These are phyloP conservation scores for Colletotrichum sp. DNA, from an alignment of 2,329 filamentous ascomycete genomes.

Conservation along the genomic window DNA sequence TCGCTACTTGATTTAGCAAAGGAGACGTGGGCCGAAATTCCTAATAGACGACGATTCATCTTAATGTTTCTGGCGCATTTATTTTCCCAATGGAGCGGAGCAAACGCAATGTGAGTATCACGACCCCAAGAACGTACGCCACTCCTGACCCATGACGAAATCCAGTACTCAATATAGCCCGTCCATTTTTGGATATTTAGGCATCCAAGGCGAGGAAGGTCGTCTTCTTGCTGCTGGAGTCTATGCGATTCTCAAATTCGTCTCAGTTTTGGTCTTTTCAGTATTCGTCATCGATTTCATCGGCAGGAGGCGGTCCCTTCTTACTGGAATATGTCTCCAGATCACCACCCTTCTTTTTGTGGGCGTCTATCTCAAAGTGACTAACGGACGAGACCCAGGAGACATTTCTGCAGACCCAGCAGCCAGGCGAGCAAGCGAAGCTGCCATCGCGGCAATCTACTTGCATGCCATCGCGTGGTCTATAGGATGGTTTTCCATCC, in stretches of 20 bases:
- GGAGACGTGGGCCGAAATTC: slow-evolving; percentile 33
- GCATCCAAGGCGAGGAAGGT: slow-evolving; percentile 25
- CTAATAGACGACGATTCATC: slow-evolving; percentile 32
- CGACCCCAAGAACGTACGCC: background rate
- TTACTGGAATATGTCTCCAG: slow-evolving; percentile 36
- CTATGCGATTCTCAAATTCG: slow-evolving; percentile 32
- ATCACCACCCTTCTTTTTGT: slow-evolving; percentile 33
- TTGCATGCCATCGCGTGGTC: slow-evolving; percentile 48
- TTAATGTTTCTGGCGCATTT: slow-evolving; percentile 33
- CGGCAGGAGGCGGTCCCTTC: slow-evolving; percentile 34
- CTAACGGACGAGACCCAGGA: slow-evolving; percentile 26
- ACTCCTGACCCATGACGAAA: background rate
- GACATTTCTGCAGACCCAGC: slow-evolving; percentile 20
- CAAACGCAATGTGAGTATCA: slow-evolving; percentile 27
- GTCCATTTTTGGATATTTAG: slow-evolving; percentile 32
- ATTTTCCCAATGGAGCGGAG: slow-evolving; percentile 31
- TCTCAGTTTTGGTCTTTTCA: slow-evolving; percentile 29
- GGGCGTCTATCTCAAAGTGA: slow-evolving; percentile 32
- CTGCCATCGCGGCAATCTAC: slow-evolving; percentile 48
- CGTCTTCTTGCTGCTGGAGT: slow-evolving; percentile 29
- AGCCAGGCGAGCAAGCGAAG: slow-evolving; percentile 36
- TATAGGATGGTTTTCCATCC: slow-evolving; percentile 51
- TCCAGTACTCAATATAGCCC: slow-evolving; percentile 29
- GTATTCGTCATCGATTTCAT: slow-evolving; percentile 35
- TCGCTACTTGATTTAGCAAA: slow-evolving; percentile 32